Evolutionary conservation across 345 rosid species (phyloP), one percentile per base, ranked within the genome.

Genomic region (thale cress (Arabidopsis thaliana)): DNA sequence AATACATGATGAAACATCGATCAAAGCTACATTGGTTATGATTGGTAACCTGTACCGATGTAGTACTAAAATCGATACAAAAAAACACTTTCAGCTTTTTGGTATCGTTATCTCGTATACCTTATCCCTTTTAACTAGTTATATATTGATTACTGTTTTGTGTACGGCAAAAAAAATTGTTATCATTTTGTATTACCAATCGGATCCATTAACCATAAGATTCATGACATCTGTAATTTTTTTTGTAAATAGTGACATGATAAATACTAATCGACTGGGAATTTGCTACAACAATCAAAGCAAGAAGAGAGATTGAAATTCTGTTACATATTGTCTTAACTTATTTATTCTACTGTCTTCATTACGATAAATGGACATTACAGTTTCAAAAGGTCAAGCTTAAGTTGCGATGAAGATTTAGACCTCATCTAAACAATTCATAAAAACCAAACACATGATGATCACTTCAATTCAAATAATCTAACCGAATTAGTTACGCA

Each of bases 401-500:
- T 8, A 33, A 58, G 28, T 16, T 58, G 5, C 33, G 49, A 38
- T 62, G 51, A 13, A 25, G 30, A 42, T 62, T 12, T 32, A 12
- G 2, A 38, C 49, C 11, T 23, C 49, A 37, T 40, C 5, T 8
- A 60, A 38, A 38, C 33, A 61, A 38, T 40, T 40, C 50, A 23
- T 12, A 16, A 36, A 36, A 36, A 36, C 25, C 33, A 61, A 24
- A 59, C 28, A 41, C 20, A 61, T 48, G 2, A 52, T 52, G 36
- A 23, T 24, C 13, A 25, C 37, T 4, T n/a, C 14, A 63, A 28
- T 1, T 8, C 28, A 14, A 64, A 46, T 24, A 7, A 44, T 41
- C 36, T 36, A n/a, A 42, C 5, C 3, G 45, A 36, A 10, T 56
- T 48, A 45, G 48, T 72, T 50, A 72, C 0, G 70, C 80, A 20